Evolutionary conservation across 768 basidiomycete genomes (phyloP).

Genomic region (Leccinum fibrillosum): DNA sequence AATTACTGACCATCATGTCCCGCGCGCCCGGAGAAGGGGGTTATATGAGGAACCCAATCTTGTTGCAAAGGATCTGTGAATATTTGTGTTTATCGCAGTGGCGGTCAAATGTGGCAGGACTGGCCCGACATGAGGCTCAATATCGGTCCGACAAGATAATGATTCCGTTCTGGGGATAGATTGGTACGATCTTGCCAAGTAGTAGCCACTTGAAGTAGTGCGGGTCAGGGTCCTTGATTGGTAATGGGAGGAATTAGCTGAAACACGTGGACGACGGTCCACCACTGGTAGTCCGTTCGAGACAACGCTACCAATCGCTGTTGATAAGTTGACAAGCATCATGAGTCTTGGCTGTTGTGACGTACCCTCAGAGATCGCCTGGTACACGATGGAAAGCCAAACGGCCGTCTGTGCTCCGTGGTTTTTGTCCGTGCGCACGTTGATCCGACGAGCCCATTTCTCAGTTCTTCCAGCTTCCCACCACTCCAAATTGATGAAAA

Average conservation of each 20-base stretch:
- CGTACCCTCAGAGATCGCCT: slow-evolving; percentile 66
- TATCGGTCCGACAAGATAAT: not conserved
- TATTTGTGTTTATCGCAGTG: not conserved
- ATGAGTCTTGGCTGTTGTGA: not conserved
- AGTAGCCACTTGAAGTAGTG: not conserved
- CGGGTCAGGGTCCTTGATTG: not conserved
- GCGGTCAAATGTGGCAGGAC: not conserved
- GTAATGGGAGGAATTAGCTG: not conserved
- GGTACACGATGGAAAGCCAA: slow-evolving; percentile 78
- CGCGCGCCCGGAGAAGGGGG: not conserved
- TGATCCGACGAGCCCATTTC: slow-evolving; percentile 47
- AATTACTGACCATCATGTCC: not conserved
- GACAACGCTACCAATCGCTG: not conserved
- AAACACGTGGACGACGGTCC: not conserved
- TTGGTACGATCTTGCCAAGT: not conserved
- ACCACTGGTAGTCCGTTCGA: not conserved
- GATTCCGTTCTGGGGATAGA: not conserved
- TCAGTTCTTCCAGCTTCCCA: slow-evolving; percentile 33
- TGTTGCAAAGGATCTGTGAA: not conserved
- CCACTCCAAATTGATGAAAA: not conserved
- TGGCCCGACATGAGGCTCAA: not conserved
- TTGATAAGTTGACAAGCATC: slow-evolving; percentile 54
- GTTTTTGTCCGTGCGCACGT: slow-evolving; percentile 70
- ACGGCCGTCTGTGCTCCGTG: slow-evolving; percentile 78
- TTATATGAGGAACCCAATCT: not conserved